These are phyloP conservation scores for Mycena filopes DNA, from an alignment of 768 basidiomycete species.

Conservation along the genomic window DNA sequence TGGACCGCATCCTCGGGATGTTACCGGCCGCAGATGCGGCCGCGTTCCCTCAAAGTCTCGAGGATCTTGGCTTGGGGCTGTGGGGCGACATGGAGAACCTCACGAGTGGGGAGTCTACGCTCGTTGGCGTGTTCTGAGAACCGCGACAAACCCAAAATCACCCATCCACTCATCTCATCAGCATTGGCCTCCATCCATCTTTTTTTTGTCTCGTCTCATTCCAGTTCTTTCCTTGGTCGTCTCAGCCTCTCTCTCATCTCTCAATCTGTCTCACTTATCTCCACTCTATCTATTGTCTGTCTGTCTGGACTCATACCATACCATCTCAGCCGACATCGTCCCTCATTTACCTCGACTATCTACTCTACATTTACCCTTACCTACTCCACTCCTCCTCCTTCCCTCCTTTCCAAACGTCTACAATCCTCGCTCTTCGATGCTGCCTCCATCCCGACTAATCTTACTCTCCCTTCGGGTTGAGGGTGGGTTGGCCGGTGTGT, in stretches of 20 bases:
- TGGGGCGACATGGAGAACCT: slow-evolving; percentile 29
- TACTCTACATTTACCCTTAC: slow-evolving; percentile 12
- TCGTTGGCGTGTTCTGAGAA: slow-evolving; percentile 32
- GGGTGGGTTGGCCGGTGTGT: slow-evolving; percentile 10
- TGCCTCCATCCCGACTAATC: slow-evolving; percentile 21
- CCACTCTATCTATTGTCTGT: slow-evolving; percentile 36
- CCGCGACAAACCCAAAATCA: slow-evolving; percentile 20
- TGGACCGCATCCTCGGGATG: slow-evolving; percentile 33
- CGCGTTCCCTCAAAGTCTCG: slow-evolving; percentile 27
- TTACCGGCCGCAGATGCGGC: slow-evolving; percentile 31
- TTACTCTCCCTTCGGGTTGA: slow-evolving; percentile 32
- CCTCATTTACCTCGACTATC: slow-evolving; percentile 3
- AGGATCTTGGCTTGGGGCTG: slow-evolving; percentile 29
- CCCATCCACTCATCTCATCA: slow-evolving; percentile 17
- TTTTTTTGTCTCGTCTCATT: slow-evolving; percentile 13
- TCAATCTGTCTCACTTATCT: slow-evolving; percentile 32
- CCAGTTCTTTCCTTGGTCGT: slow-evolving; percentile 18
- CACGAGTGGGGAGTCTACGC: slow-evolving; percentile 17
- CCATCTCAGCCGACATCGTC: not conserved
- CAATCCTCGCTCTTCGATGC: slow-evolving; percentile 23
- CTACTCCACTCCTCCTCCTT: slow-evolving; percentile 2
- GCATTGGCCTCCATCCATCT: slow-evolving; percentile 16
- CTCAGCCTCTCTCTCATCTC: slow-evolving; percentile 26
- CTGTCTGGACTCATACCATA: slow-evolving; percentile 14
- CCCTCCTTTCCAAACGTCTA: not conserved